Percentiles rank a stretch among this genome's conserved stretches.
These are phyloP conservation scores for Taxillus chinensis DNA, from an alignment of 164 flowering plant species.

Conservation along the genomic window DNA sequence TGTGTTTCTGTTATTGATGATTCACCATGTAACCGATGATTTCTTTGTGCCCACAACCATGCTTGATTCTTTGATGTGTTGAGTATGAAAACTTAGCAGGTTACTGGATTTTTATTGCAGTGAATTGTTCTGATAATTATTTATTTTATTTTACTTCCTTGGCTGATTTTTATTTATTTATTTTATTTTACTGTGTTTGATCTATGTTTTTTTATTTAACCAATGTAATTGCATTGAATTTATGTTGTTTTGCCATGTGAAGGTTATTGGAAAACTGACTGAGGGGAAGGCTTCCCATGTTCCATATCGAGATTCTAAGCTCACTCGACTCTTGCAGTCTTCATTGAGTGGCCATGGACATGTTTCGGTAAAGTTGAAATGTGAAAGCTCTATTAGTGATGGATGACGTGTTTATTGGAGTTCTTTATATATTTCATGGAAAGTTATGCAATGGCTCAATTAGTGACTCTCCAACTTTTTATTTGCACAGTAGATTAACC, in stretches of 20 bases:
- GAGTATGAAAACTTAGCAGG: no score
- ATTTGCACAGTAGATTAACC: not conserved
- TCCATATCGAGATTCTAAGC: conserved; percentile 98
- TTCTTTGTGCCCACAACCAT: no score
- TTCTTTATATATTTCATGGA: not conserved
- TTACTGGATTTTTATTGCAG: no score
- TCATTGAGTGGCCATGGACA: conserved; percentile 96
- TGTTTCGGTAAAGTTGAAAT: conserved; percentile 74
- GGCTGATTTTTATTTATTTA: no score
- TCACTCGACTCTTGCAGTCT: conserved; percentile 93
- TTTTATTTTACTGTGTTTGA: no score
- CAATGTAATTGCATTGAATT: conserved; percentile 4
- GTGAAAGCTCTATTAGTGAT: not conserved
- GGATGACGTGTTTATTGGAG: not conserved
- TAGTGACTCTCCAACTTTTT: no score
- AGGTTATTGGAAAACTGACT: conserved; percentile 98
- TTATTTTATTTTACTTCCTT: no score
- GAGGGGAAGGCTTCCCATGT: conserved; percentile 96
- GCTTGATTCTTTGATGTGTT: no score
- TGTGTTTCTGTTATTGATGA: not conserved
- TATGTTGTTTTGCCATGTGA: conserved; percentile 16
- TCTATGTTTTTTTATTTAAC: no score
- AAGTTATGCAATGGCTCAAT: not conserved
- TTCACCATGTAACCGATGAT: no score
- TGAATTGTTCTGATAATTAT: no score